These are phyloP conservation scores for Gossypium raimondii DNA, from an alignment of 345 rosid species.

Conservation along the genomic window DNA sequence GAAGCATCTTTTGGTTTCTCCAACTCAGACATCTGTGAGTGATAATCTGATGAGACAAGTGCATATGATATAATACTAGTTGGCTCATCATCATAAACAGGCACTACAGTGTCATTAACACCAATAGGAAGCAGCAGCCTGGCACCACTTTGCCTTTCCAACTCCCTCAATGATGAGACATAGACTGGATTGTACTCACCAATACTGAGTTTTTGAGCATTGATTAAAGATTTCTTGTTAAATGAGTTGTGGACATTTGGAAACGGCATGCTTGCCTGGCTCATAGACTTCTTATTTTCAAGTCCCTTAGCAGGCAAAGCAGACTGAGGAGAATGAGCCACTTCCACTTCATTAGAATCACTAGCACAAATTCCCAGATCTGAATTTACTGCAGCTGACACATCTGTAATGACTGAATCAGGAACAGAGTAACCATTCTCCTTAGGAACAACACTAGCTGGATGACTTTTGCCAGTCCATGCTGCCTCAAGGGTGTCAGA, in stretches of 20 bases:
- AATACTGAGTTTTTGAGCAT: slow-evolving; percentile 46
- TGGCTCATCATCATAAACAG: slow-evolving; percentile 92
- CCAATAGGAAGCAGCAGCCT: slow-evolving; percentile 75
- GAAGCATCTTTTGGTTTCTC: slow-evolving; percentile 53
- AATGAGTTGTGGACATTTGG: slow-evolving; percentile 43
- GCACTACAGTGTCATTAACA: slow-evolving; percentile 55
- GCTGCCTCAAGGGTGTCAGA: slow-evolving; percentile 82
- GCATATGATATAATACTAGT: slow-evolving; percentile 89
- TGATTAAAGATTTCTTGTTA: slow-evolving; percentile 34
- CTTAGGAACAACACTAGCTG: slow-evolving; percentile 28
- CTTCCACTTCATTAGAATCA: slow-evolving; percentile 34
- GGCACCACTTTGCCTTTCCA: slow-evolving; percentile 69
- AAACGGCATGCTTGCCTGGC: slow-evolving; percentile 34
- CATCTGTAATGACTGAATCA: slow-evolving; percentile 22
- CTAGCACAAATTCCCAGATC: slow-evolving; percentile 19
- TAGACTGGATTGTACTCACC: slow-evolving; percentile 59
- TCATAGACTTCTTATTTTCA: slow-evolving; percentile 20
- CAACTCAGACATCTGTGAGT: slow-evolving; percentile 51
- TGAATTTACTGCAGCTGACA: slow-evolving; percentile 22
- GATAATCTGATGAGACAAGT: slow-evolving; percentile 65
- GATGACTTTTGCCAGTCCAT: slow-evolving; percentile 60
- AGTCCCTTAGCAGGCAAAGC: slow-evolving; percentile 23
- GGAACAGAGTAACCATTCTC: slow-evolving; percentile 31
- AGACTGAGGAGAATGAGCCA: slow-evolving; percentile 19
- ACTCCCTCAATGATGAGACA: slow-evolving; percentile 60